Evolutionary conservation across 371 early-diverging fungal genomes (phyloP).

Genomic region (Mortierella sp.): DNA sequence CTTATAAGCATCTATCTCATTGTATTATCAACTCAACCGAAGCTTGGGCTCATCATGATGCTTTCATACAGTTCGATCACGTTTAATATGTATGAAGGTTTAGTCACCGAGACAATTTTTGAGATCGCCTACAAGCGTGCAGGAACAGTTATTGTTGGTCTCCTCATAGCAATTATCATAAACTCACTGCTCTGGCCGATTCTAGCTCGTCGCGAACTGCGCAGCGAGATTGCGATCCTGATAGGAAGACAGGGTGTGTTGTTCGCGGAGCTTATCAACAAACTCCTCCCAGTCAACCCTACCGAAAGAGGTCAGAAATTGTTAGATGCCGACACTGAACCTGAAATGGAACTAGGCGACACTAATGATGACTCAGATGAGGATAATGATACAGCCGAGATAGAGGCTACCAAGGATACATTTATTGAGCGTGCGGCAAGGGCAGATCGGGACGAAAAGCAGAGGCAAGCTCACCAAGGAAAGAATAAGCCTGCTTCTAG

Average conservation of each 20-base stretch:
- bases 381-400: background rate
- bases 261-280: conserved; percentile 54
- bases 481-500: background rate
- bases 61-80: conserved; percentile 48
- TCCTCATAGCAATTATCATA: conserved; percentile 64
- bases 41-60: conserved; percentile 48
- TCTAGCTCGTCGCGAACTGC: conserved; percentile 68
- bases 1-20: conserved; percentile 51
- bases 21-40: conserved; percentile 37
- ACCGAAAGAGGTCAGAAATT: background rate
- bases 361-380: background rate
- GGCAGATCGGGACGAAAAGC: conserved; percentile 3
- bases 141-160: conserved; percentile 67
- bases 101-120: conserved; percentile 32
- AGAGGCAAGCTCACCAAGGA: background rate
- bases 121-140: conserved; percentile 59
- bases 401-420: conserved; percentile 14
- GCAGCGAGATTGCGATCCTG: conserved; percentile 60
- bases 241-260: conserved; percentile 56
- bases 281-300: conserved; percentile 36
- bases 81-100: conserved; percentile 40
- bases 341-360: conserved; percentile 2
- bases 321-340: background rate
- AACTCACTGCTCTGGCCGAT: conserved; percentile 74
- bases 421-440: conserved; percentile 32